These are phyloP conservation scores for Nemania bipapillata DNA, from an alignment of 2,329 filamentous ascomycete genomes.

Conservation along the genomic window DNA sequence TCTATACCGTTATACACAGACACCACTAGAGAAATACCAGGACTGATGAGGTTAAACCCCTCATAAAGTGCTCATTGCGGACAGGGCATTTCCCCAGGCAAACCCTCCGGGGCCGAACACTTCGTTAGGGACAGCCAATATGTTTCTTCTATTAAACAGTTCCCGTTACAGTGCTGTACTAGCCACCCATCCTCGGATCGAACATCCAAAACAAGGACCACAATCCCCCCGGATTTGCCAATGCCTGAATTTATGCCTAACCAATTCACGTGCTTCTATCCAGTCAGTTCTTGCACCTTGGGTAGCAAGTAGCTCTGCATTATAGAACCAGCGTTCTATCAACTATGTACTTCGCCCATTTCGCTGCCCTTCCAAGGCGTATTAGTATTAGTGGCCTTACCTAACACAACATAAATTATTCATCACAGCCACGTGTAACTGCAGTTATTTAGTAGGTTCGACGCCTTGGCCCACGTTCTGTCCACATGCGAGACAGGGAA, in stretches of 20 bases:
- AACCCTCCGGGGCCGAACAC: too few relatives aligned
- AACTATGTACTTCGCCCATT: not conserved
- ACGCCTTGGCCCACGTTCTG: not conserved
- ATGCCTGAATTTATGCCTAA: not conserved
- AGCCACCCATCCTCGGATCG: not conserved
- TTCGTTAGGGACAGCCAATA: too few relatives aligned
- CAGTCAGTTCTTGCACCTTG: not conserved
- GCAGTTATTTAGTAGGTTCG: not conserved
- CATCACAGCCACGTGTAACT: conserved; percentile 19
- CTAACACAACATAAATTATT: not conserved
- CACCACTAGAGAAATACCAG: not conserved
- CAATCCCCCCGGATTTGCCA: not conserved
- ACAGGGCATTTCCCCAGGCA: too few relatives aligned
- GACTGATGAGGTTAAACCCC: too few relatives aligned
- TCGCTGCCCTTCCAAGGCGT: not conserved
- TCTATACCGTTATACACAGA: conserved; percentile 2
- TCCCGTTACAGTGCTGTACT: not conserved
- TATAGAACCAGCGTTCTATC: not conserved
- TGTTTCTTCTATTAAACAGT: not conserved
- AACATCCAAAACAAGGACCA: not conserved
- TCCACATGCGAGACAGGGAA: conserved; percentile 20
- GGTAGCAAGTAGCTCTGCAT: not conserved
- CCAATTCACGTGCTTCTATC: not conserved
- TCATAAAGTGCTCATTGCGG: too few relatives aligned
- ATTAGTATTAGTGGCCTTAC: not conserved